Evolutionary conservation across 768 basidiomycete species (phyloP).

Genomic region (Suillus occidentalis): DNA sequence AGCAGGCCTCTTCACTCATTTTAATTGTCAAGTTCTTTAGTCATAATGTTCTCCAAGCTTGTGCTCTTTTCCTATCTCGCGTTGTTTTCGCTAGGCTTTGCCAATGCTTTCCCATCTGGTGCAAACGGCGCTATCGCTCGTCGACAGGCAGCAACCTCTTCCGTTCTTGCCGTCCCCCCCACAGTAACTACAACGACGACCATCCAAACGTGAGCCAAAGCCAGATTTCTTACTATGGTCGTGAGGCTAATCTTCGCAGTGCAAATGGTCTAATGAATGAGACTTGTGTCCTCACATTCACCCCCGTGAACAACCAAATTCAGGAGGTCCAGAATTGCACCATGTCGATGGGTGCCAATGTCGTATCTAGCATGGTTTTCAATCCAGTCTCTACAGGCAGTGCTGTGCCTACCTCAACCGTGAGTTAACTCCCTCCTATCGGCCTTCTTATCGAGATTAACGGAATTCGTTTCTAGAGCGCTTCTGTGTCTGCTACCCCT

Average conservation of each 20-base stretch:
- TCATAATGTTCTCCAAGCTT: constrained; percentile 24
- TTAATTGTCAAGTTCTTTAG: constrained; percentile 12
- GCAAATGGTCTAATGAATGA: constrained; percentile 50
- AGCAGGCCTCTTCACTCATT: constrained; percentile 40
- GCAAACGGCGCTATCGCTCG: constrained; percentile 6
- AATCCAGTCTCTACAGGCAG: constrained; percentile 16
- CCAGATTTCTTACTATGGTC: too few species aligned
- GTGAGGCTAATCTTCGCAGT: constrained; percentile 28
- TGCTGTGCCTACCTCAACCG: constrained; percentile 24
- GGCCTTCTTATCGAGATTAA: not conserved
- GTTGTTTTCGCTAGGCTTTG: constrained; percentile 23
- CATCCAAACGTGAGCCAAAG: constrained; percentile 41
- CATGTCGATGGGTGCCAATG: constrained; percentile 29
- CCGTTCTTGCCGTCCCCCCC: constrained; percentile 28
- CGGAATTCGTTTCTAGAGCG: constrained; percentile 14
- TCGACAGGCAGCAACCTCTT: constrained; percentile 23
- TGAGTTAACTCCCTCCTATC: constrained; percentile 9
- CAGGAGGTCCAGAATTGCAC: constrained; percentile 56
- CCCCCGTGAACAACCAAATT: constrained; percentile 52
- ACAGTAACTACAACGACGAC: constrained; percentile 37
- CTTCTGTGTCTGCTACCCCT: constrained; percentile 35
- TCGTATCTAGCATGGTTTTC: constrained; percentile 13
- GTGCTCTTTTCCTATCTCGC: constrained; percentile 25
- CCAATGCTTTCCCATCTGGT: constrained; percentile 28
- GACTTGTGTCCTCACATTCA: constrained; percentile 60